Evolutionary conservation across 768 basidiomycete genomes (phyloP).

Genomic region (Macrolepiota fuliginosa): DNA sequence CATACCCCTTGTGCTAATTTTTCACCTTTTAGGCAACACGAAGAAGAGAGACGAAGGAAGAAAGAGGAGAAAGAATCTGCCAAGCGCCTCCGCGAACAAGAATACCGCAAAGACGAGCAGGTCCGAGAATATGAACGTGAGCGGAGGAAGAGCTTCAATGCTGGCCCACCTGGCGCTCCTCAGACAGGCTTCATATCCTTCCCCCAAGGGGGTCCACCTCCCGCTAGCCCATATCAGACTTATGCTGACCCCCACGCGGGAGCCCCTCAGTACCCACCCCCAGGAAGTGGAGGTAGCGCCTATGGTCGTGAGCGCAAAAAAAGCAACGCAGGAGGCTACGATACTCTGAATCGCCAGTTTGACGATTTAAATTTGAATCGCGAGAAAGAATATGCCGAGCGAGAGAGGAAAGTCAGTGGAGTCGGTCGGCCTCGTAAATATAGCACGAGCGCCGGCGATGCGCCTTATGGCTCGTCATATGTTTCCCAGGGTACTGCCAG

Average conservation of each 20-base stretch:
- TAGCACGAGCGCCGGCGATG: conserved; percentile 35
- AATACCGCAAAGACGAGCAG: conserved; percentile 43
- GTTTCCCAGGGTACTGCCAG: neutral
- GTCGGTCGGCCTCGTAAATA: conserved; percentile 42
- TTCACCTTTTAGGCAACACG: conserved; percentile 38
- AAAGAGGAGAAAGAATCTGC: conserved; percentile 44
- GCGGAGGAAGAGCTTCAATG: conserved; percentile 54
- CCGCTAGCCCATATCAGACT: conserved; percentile 22
- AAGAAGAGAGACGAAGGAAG: conserved; percentile 42
- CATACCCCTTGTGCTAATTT: neutral
- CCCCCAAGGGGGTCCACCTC: conserved; percentile 22
- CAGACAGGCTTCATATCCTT: conserved; percentile 24
- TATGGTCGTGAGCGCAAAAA: conserved; percentile 32
- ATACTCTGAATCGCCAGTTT: conserved; percentile 40
- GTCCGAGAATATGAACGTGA: conserved; percentile 60
- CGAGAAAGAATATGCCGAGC: conserved; percentile 29
- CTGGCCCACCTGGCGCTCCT: conserved; percentile 30
- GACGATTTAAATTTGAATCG: conserved; percentile 39
- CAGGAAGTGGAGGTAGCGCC: conserved; percentile 16
- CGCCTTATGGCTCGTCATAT: conserved; percentile 2
- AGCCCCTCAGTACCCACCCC: conserved; percentile 17
- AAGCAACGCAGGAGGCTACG: conserved; percentile 26
- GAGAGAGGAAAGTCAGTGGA: conserved; percentile 32
- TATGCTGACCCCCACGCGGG: conserved; percentile 18
- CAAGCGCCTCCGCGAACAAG: conserved; percentile 50